phyloP scores from a whole-genome alignment of 2,329 filamentous ascomycete genomes.

The Colletotrichum orbiculare region DNA sequence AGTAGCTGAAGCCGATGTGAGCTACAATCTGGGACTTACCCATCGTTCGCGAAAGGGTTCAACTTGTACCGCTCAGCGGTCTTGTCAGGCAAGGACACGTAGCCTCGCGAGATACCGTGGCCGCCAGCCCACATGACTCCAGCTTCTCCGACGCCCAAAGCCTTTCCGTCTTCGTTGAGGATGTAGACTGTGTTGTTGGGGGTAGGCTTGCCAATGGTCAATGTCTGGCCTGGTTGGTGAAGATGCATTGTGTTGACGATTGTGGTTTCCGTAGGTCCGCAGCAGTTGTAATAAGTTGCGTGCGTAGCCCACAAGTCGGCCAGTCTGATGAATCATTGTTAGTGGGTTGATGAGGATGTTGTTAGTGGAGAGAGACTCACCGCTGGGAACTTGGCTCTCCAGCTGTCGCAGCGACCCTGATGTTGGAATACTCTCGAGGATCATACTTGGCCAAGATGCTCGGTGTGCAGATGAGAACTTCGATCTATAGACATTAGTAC shows the following conservation, averaged over 20 bases:
- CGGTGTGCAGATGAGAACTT: slow-evolving; percentile 36
- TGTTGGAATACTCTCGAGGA: slow-evolving; percentile 34
- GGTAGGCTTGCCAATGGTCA: slow-evolving; percentile 66
- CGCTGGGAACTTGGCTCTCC: slow-evolving; percentile 36
- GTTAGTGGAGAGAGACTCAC: not conserved
- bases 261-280: slow-evolving; percentile 69
- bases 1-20: too few relatives aligned
- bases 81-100: slow-evolving; percentile 63
- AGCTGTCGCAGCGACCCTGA: slow-evolving; percentile 34
- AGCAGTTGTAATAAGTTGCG: slow-evolving; percentile 65
- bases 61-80: slow-evolving; percentile 60
- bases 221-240: slow-evolving; percentile 47
- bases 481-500: slow-evolving; percentile 1
- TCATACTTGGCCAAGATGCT: slow-evolving; percentile 37
- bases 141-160: slow-evolving; percentile 57
- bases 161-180: slow-evolving; percentile 55
- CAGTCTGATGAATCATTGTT: slow-evolving; percentile 41
- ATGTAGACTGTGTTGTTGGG: slow-evolving; percentile 69
- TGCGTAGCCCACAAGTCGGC: slow-evolving; percentile 67
- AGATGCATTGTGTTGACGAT: slow-evolving; percentile 62
- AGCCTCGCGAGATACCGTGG: slow-evolving; percentile 64
- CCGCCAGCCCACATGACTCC: slow-evolving; percentile 70
- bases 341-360: not conserved
- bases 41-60: slow-evolving; percentile 63
- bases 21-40: slow-evolving; percentile 49